Evolutionary conservation across 257 asterid species (phyloP), one percentile per base, ranked within the genome.

Genomic region (Buddleja alternifolia): DNA sequence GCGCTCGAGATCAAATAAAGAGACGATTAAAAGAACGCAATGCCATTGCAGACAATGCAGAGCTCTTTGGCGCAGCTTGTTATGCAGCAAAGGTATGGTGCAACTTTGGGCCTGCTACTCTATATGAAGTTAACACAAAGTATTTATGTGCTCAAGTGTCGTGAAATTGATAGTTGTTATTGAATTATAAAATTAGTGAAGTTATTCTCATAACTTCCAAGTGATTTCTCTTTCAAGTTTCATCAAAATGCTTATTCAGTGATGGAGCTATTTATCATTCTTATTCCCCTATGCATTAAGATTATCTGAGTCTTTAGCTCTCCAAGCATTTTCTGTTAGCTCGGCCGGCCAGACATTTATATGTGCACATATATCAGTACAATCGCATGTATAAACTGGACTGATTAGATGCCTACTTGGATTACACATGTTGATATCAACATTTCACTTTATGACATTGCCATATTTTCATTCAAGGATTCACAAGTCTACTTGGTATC

Each of bases 1-100:
- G 99, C 64, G 99, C 99, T 54, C 92, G 99, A 60, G 97, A 93
- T 77, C 99, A 93, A 73, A 93, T 93, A 63, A 87, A 83, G 80
- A 85, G 87, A 78, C 88, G 97, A 77, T 75, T 93, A 75, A 93
- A 87, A 83, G 99, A 93, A 74, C 95, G 99, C 32, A 81, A 64
- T 60, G 82, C 82, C 59, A 77, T 90, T 80, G 84, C 78, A 10
- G 97, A 93, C 24, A 88, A 88, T 29, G 17, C 82, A 17, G 94
- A 90, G 78, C 75, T 85, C 51, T 93, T 84, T 55, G 81, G 95
- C 62, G 93, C 97, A 56, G 86, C 99, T 74, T 85, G 93, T 83
- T 93, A 93, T 78, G 96, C 97, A 61, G 97, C 99, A 63, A 93
- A 85, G 78, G 99, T 93, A 93, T 64, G 86, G 55, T 75, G 60